A percentile compares a stretch with the other conserved stretches of the same genome.
phyloP scores from a whole-genome alignment of 352 stramenopile genomes.

The Elongisporangium senticosum region DNA sequence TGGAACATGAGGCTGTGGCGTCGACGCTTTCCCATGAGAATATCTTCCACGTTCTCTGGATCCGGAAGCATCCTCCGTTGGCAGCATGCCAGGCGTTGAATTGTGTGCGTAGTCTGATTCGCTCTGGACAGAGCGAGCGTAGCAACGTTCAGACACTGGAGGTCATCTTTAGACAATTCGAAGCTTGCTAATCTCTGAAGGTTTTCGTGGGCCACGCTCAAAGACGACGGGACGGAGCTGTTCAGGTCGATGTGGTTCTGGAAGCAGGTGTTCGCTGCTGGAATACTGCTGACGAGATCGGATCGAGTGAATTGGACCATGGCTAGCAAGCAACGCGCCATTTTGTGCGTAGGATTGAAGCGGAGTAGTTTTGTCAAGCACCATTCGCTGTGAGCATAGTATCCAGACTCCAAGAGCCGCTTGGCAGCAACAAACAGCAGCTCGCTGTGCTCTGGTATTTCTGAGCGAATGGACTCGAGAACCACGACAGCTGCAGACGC shows the following conservation, averaged over 20 bases:
- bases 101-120: not conserved
- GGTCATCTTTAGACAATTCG: not conserved
- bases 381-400: constrained; percentile 18
- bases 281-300: not conserved
- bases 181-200: not conserved
- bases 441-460: not conserved
- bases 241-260: not conserved
- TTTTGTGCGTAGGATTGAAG: not conserved
- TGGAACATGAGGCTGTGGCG: constrained; percentile 15
- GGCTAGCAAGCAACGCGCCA: not conserved
- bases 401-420: constrained; percentile 14
- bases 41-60: not conserved
- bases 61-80: not conserved
- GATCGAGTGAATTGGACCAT: not conserved
- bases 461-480: not conserved
- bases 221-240: not conserved
- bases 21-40: not conserved
- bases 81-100: not conserved
- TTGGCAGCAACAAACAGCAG: constrained; percentile 9
- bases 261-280: not conserved
- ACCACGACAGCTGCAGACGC: constrained; percentile 11
- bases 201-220: not conserved
- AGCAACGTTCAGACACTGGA: constrained; percentile 3
- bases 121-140: constrained; percentile 3
- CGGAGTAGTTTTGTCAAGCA: constrained; percentile 11